These are phyloP conservation scores for Tylopilus balloui DNA, from an alignment of 768 basidiomycete species.

Conservation along the genomic window DNA sequence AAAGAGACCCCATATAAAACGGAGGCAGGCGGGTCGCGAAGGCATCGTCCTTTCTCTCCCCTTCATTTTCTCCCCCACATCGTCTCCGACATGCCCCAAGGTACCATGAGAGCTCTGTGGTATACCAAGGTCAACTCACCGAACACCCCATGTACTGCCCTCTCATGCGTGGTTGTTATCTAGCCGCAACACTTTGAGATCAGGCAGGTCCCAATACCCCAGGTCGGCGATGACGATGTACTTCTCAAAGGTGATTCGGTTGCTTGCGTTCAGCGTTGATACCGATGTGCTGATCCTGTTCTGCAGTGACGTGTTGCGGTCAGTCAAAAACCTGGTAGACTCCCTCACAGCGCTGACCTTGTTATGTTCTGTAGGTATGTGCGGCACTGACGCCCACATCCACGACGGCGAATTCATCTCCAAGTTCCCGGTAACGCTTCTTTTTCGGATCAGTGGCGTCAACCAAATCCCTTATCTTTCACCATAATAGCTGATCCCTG, in stretches of 20 bases:
- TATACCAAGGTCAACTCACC: slow-evolving; percentile 52
- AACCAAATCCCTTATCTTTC: slow-evolving; percentile 15
- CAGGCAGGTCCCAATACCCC: slow-evolving; percentile 62
- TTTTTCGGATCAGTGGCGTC: slow-evolving; percentile 17
- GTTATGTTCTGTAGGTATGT: slow-evolving; percentile 39
- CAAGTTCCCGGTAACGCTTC: slow-evolving; percentile 45
- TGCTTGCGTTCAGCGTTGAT: neutral
- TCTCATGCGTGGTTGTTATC: slow-evolving; percentile 15
- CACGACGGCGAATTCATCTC: slow-evolving; percentile 64
- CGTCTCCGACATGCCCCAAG: slow-evolving; percentile 43
- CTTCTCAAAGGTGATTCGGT: slow-evolving; percentile 58
- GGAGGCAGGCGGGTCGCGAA: slow-evolving; percentile 1
- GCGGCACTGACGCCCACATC: slow-evolving; percentile 61
- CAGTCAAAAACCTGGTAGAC: slow-evolving; percentile 8
- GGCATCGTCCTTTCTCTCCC: slow-evolving; percentile 2
- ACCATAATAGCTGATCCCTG: slow-evolving; percentile 56
- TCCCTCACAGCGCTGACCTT: neutral
- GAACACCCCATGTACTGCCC: neutral
- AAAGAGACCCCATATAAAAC: slow-evolving; percentile 22
- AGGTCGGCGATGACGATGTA: slow-evolving; percentile 63
- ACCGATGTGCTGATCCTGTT: slow-evolving; percentile 1
- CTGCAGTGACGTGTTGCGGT: slow-evolving; percentile 43
- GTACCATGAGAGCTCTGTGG: slow-evolving; percentile 72
- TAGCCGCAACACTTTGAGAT: slow-evolving; percentile 67
- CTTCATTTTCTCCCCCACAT: neutral